These are phyloP conservation scores for Rhodotorula paludigena DNA, from an alignment of 768 basidiomycete genomes.

Conservation along the genomic window DNA sequence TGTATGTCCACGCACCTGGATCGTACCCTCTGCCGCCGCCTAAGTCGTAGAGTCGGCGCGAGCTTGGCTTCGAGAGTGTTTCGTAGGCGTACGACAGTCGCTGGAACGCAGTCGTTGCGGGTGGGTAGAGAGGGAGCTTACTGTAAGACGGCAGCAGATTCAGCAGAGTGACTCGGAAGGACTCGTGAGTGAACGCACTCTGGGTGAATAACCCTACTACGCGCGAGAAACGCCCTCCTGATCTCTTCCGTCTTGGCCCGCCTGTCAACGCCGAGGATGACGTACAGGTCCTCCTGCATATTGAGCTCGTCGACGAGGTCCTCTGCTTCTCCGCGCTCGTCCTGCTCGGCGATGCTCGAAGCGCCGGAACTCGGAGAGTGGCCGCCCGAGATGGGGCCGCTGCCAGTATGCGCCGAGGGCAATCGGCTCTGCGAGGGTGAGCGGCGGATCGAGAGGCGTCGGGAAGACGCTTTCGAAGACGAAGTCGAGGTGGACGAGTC, in stretches of 20 bases:
- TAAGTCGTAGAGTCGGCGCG: conserved; percentile 63
- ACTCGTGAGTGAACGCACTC: conserved; percentile 57
- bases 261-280: conserved; percentile 63
- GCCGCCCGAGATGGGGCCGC: not conserved
- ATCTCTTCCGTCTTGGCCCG: conserved; percentile 60
- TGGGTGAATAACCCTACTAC: conserved; percentile 75
- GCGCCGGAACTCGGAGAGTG: not conserved
- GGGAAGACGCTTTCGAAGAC: not conserved
- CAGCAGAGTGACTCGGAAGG: not conserved
- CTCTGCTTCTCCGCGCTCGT: conserved; percentile 20
- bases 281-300: conserved; percentile 59
- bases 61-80: conserved; percentile 67
- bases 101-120: conserved; percentile 79
- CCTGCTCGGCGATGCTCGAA: not conserved
- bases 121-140: conserved; percentile 71
- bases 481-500: not conserved
- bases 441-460: conserved; percentile 12
- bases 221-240: conserved; percentile 67
- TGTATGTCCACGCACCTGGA: conserved; percentile 36
- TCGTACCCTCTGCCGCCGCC: conserved; percentile 29
- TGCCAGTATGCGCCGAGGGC: not conserved
- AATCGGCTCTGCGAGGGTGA: not conserved
- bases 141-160: conserved; percentile 50
- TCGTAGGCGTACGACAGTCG: conserved; percentile 78
- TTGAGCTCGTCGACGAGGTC: conserved; percentile 24